phyloP scores from a whole-genome alignment of 345 rosid genomes.

The Raphanus sativus region DNA sequence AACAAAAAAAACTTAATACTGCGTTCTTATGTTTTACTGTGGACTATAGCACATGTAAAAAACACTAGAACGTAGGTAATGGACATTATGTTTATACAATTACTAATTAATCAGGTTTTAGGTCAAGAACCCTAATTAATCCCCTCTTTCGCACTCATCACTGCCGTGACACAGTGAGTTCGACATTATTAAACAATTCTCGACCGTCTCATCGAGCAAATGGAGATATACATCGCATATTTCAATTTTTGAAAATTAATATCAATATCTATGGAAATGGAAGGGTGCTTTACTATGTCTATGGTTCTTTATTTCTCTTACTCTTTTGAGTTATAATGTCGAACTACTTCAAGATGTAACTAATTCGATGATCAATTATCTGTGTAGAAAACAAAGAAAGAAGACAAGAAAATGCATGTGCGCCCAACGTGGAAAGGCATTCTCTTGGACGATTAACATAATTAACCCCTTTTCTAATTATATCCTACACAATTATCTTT shows the following conservation, averaged over 20 bases:
- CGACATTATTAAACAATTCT: background rate
- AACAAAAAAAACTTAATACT: background rate
- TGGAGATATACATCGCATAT: background rate
- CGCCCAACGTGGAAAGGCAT: conserved; percentile 38
- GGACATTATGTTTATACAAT: background rate
- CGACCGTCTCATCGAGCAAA: background rate
- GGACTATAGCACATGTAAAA: background rate
- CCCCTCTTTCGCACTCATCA: background rate
- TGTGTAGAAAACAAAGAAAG: background rate
- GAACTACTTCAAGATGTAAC: background rate
- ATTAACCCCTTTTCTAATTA: conserved; percentile 24
- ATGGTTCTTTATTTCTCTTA: background rate
- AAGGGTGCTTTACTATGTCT: background rate
- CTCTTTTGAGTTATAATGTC: background rate
- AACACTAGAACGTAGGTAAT: background rate
- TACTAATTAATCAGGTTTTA: background rate
- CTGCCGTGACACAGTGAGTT: background rate
- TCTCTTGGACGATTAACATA: conserved; percentile 30
- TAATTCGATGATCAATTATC: background rate
- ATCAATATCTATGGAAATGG: background rate
- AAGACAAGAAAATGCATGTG: conserved; percentile 30
- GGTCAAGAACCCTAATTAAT: background rate
- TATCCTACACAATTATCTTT: conserved; percentile 31
- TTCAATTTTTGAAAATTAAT: background rate
- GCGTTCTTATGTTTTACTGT: background rate